Base-by-base conservation (phyloP, 148 eudicot species). In the Fallopia convolvulus region DNA sequence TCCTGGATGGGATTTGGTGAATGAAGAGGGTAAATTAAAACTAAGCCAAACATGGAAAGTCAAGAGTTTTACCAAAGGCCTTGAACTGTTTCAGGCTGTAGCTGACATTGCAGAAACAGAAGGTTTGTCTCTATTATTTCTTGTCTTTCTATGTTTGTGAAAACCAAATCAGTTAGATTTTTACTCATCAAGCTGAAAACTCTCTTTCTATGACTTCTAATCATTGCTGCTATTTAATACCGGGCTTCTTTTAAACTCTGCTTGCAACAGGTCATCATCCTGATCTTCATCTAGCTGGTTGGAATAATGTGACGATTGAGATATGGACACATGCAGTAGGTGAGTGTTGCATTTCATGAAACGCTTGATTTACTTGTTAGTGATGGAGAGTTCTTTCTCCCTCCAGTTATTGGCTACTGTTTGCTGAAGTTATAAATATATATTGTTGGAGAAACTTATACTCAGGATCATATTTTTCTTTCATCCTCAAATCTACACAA, bases 291-390 rank as follows among this genome's bases (percentile, higher is more conserved):
- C 96, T 94, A 78, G 89, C 87, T 63, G 91, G 92, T 48, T 94
- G 97, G 98, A 94, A 94, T 83, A 92, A 92, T 52, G 87, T 90
- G 81, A 88, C 83, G 61, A 82, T 94, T 80, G 96, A 94, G 46
- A 86, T 94, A 81, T 92, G 96, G 92, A 94, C 98, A 6, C 98
- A 94, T 87, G 80, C 97, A 75, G 88, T 87, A 79, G 97, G 98
- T 94, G 84, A 81, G 97, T 55, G 70, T 60, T 60, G 23, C 60
- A 26, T 61, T 26, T 26, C 36, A n/a, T 61, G 33, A 61, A 3
- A 11, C 39, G 11, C 30, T 30, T 12, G 70, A 17, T 30, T 61
- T 61, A 61, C 70, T 26, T 61, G 30, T 26, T 61, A 61, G 70
- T 26, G 15, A 23, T 61, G 39, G 66, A 9, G 52, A 7, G 46